Evolutionary conservation across 345 rosid genomes (phyloP), one percentile per base, ranked within the genome.

Genomic region (Dipteronia dyeriana): DNA sequence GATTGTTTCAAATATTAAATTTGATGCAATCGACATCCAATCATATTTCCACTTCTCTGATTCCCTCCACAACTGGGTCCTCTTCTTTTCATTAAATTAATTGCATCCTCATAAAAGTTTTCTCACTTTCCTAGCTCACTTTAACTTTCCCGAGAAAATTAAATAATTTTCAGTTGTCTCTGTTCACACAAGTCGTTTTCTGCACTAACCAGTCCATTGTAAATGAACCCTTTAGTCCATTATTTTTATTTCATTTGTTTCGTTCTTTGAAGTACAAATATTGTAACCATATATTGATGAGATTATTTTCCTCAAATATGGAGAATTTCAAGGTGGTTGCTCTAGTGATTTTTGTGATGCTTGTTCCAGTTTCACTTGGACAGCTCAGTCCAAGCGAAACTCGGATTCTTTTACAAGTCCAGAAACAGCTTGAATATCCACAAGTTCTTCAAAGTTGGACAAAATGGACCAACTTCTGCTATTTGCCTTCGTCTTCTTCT

Each of bases 401-500:
- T 75, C 79, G 80, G 57, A 83, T 80, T 56, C 86, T 93, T 67
- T 74, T 88, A 75, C 94, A 88, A 78, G 81, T 92, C 77, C 91
- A 85, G 74, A 86, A 84, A 71, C 90, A 85, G 25, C 86, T 95
- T 5, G 91, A 95, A 66, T 89, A 91, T 80, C 97, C 99, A 9
- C 75, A 82, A 19, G 81, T 76, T 81, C 92, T 95, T 83, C 91
- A 82, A 39, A 82, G 89, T 79, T 95, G 98, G 98, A 88, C 75
- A 22, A 88, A 86, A 5, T 93, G 91, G 87, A 88, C 95, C 78
- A 87, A 87, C 79, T 92, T 93, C 87, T 95, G 97, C 57, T 78
- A 84, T 78, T 79, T 90, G 68, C 95, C 94, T 56, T 67, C 82
- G 38, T 91, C 97, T 26, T 91, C 97, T 26, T 76, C 87, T 79